Evolutionary conservation across 306 rosid species (phyloP).

Genomic region (Vigna hirtella): DNA sequence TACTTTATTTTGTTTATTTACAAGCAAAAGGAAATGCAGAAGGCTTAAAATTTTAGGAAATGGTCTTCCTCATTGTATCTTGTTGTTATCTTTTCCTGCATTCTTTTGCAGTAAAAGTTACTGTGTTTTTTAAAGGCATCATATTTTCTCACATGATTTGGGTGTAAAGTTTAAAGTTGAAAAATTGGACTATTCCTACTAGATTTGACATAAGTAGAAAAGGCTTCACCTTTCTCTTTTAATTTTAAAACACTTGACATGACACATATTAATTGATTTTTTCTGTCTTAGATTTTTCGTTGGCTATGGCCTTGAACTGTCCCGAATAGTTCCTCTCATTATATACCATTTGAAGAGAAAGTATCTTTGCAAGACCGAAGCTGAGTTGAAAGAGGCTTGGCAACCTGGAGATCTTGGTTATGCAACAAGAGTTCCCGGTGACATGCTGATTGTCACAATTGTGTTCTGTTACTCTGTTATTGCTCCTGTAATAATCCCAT

Average conservation of each 20-base stretch:
- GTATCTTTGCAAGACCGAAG: constrained; percentile 86
- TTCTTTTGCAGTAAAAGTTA: constrained; percentile 23
- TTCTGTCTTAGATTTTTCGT: constrained; percentile 71
- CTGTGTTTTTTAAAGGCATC: constrained; percentile 10
- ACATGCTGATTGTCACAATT: constrained; percentile 79
- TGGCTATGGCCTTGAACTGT: constrained; percentile 93
- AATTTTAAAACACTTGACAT: not conserved
- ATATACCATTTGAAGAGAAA: constrained; percentile 91
- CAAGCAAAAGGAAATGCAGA: not conserved
- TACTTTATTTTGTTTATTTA: constrained; percentile 5
- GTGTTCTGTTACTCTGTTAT: constrained; percentile 87
- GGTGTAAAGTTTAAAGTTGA: not conserved
- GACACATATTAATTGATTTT: constrained; percentile 34
- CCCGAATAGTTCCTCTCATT: constrained; percentile 85
- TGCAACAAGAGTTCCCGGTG: constrained; percentile 84
- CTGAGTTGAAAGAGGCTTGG: constrained; percentile 88
- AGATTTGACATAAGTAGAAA: not conserved
- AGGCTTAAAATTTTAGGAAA: not conserved
- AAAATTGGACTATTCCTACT: constrained; percentile 5
- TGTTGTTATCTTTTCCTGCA: constrained; percentile 23
- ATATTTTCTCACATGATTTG: constrained; percentile 6
- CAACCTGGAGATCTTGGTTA: constrained; percentile 84
- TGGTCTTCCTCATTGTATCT: constrained; percentile 11
- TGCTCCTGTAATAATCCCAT: constrained; percentile 84
- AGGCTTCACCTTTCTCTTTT: not conserved